A percentile compares a stretch with the other conserved stretches of the same genome.
Evolutionary conservation across 2,329 filamentous ascomycete species (phyloP).

Genomic region (Ophiostoma ips): DNA sequence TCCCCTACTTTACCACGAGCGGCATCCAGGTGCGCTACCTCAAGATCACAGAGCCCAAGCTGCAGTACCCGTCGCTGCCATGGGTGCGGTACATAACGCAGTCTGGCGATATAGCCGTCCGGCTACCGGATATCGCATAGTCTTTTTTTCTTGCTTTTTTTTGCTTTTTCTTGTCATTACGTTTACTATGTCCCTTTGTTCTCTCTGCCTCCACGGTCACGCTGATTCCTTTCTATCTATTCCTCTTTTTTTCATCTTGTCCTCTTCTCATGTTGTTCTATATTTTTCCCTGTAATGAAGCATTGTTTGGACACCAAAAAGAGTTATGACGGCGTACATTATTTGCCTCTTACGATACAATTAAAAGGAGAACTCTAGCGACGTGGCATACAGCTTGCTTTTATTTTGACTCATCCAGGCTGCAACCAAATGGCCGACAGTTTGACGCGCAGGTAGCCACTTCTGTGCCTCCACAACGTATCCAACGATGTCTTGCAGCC

Average conservation of each 20-base stretch:
- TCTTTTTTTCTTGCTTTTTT: background rate
- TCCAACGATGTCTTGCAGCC: slow-evolving; percentile 65
- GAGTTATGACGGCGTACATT: slow-evolving; percentile 17
- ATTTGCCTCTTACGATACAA: too few species aligned
- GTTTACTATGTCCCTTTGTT: background rate
- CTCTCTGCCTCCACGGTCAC: background rate
- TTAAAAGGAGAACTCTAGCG: too few species aligned
- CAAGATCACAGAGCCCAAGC: slow-evolving; percentile 91
- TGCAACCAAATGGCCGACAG: slow-evolving; percentile 49
- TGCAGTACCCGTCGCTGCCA: slow-evolving; percentile 88
- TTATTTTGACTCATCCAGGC: slow-evolving; percentile 46
- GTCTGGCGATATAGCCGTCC: slow-evolving; percentile 88
- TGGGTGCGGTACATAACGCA: slow-evolving; percentile 99
- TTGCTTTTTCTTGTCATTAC: background rate
- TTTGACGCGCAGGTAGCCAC: slow-evolving; percentile 48
- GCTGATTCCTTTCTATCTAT: background rate
- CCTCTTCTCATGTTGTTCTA: background rate
- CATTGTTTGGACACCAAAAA: background rate
- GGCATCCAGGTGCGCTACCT: slow-evolving; percentile 96
- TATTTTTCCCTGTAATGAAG: background rate
- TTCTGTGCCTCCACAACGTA: slow-evolving; percentile 53
- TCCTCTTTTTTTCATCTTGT: background rate
- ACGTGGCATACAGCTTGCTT: slow-evolving; percentile 27
- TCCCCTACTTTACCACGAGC: slow-evolving; percentile 99
- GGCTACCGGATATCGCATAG: slow-evolving; percentile 77